These are phyloP conservation scores for Coelastrella sp. DNA, from an alignment of 139 green algal species.

Conservation along the genomic window DNA sequence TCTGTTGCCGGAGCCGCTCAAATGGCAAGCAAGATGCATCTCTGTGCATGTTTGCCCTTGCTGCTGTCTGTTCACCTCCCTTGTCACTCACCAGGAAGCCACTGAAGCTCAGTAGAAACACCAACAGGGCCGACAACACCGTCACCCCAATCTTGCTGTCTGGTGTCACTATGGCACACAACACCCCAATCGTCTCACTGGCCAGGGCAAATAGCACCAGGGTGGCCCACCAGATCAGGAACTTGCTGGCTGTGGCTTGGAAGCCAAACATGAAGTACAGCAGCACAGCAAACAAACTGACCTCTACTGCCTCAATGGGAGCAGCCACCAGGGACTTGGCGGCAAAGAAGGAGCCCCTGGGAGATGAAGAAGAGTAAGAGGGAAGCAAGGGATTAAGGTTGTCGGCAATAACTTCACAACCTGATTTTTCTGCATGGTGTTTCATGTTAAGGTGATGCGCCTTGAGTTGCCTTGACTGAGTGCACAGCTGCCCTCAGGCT, in stretches of 20 bases:
- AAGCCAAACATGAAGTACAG: conserved; percentile 64
- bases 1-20: too few relatives aligned
- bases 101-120: conserved; percentile 56
- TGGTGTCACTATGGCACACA: conserved; percentile 41
- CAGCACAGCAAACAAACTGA: conserved; percentile 35
- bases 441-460: too few relatives aligned
- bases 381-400: too few relatives aligned
- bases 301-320: conserved; percentile 52
- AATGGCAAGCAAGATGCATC: background rate
- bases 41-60: too few relatives aligned
- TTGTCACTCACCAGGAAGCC: conserved; percentile 48
- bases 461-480: too few relatives aligned
- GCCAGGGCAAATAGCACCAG: conserved; percentile 50
- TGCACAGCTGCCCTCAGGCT: too few relatives aligned
- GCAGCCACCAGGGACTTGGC: conserved; percentile 50
- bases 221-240: conserved; percentile 46
- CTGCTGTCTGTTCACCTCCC: too few relatives aligned
- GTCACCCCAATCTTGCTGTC: conserved; percentile 42
- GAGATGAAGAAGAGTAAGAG: too few relatives aligned
- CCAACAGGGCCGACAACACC: conserved; percentile 43
- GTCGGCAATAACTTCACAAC: too few relatives aligned
- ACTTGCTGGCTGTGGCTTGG: conserved; percentile 49
- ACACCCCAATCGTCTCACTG: conserved; percentile 55
- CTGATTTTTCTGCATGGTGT: too few relatives aligned
- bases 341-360: conserved; percentile 52